A percentile compares a stretch with the other conserved stretches of the same genome.
Conservation (phyloP, 176 grass and related monocot genomes). For the Cenchrus purpureus region DNA sequence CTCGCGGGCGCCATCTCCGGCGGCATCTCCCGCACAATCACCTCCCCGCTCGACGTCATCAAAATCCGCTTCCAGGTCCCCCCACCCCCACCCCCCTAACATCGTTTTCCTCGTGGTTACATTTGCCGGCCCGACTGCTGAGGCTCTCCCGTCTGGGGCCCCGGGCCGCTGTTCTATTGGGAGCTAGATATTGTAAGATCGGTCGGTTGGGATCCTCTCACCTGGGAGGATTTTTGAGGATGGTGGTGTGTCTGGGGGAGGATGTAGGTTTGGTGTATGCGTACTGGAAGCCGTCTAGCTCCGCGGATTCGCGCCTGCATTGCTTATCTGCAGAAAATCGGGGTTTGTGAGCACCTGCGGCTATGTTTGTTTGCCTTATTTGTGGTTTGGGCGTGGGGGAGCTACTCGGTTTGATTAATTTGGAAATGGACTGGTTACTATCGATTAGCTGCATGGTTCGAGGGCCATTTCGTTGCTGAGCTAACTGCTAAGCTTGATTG, state of each 20-base stretch:
- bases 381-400: not conserved
- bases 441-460: not conserved
- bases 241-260: not conserved
- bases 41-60: constrained; percentile 95
- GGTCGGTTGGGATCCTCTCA: not conserved
- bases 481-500: not conserved
- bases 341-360: not conserved
- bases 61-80: constrained; percentile 98
- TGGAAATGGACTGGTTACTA: not conserved
- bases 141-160: not conserved
- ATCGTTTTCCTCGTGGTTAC: not conserved
- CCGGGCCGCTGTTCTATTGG: not conserved
- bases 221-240: not conserved
- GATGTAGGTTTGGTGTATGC: not conserved
- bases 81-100: not conserved
- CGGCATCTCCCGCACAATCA: constrained; percentile 88
- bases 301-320: not conserved
- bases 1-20: constrained; percentile 85
- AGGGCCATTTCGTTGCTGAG: not conserved
- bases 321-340: constrained; percentile 12
- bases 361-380: not conserved
- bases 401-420: not conserved
- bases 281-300: not conserved
- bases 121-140: not conserved
- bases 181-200: not conserved